These are phyloP conservation scores for Solanum tarijense DNA, from an alignment of 257 asterid genomes.

Conservation along the genomic window DNA sequence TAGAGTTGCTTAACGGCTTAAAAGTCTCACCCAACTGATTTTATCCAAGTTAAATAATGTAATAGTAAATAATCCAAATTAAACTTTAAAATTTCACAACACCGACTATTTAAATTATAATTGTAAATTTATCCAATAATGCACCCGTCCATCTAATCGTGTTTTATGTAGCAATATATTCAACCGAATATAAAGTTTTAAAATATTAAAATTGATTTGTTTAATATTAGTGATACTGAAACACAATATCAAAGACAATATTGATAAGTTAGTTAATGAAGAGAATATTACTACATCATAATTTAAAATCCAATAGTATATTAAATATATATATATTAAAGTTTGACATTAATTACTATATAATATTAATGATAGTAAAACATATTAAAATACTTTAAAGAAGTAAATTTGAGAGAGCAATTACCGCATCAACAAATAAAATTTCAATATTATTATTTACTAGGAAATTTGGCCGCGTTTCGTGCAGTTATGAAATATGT, in stretches of 20 bases:
- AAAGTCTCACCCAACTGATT: neutral
- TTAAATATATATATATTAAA: neutral
- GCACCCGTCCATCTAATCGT: neutral
- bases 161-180: neutral
- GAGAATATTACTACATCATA: neutral
- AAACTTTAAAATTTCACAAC: neutral
- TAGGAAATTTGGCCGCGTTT: too few species aligned
- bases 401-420: neutral
- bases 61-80: neutral
- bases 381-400: neutral
- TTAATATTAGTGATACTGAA: neutral
- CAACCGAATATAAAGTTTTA: neutral
- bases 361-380: neutral
- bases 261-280: neutral
- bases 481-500: too few species aligned
- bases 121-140: neutral
- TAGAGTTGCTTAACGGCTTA: neutral
- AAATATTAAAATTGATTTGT: neutral
- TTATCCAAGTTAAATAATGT: neutral
- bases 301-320: neutral
- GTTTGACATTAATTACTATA: neutral
- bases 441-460: neutral
- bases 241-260: too few species aligned
- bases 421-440: neutral
- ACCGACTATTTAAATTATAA: neutral